Evolutionary conservation across 352 stramenopile genomes (phyloP).

Genomic region (Pilasporangium apinafurcum): DNA sequence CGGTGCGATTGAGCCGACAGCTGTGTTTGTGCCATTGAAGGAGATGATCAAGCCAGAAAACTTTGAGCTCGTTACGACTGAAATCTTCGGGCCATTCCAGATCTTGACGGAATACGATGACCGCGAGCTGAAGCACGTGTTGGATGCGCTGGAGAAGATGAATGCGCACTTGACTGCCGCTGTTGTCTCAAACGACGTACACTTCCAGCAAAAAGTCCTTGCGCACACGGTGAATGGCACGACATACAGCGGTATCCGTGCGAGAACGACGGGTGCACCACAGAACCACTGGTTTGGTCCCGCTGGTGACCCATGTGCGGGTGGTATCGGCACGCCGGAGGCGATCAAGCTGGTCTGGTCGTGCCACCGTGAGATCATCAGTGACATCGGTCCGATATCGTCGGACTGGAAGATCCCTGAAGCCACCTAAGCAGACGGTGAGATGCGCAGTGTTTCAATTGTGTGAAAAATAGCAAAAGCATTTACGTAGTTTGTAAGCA

Average conservation of each 20-base stretch:
- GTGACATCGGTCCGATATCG: conserved; percentile 80
- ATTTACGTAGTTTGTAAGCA: too few species aligned
- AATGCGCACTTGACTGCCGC: conserved; percentile 96
- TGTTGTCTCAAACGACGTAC: conserved; percentile 95
- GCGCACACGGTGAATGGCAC: conserved; percentile 99
- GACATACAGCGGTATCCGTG: conserved; percentile 95
- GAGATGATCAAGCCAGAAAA: conserved; percentile 94
- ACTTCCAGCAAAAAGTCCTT: conserved; percentile 93
- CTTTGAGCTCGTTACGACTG: conserved; percentile 92
- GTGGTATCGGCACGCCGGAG: conserved; percentile 97
- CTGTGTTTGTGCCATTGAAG: conserved; percentile 95
- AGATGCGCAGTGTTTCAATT: too few species aligned
- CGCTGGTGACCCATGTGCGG: conserved; percentile 93
- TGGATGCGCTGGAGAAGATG: conserved; percentile 95
- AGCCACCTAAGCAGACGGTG: conserved; percentile 73
- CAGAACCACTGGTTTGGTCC: conserved; percentile 97
- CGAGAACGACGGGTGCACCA: conserved; percentile 92
- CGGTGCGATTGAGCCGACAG: conserved; percentile 95
- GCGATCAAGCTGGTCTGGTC: conserved; percentile 98
- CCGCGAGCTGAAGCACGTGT: conserved; percentile 82
- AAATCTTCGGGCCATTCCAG: conserved; percentile 99
- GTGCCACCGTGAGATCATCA: conserved; percentile 97
- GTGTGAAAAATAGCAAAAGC: too few species aligned
- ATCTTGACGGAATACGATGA: conserved; percentile 95
- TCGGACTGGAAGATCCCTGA: conserved; percentile 76